These are phyloP conservation scores for Fraxinus sp. DNA, from an alignment of 305 asterid genomes.

Conservation along the genomic window DNA sequence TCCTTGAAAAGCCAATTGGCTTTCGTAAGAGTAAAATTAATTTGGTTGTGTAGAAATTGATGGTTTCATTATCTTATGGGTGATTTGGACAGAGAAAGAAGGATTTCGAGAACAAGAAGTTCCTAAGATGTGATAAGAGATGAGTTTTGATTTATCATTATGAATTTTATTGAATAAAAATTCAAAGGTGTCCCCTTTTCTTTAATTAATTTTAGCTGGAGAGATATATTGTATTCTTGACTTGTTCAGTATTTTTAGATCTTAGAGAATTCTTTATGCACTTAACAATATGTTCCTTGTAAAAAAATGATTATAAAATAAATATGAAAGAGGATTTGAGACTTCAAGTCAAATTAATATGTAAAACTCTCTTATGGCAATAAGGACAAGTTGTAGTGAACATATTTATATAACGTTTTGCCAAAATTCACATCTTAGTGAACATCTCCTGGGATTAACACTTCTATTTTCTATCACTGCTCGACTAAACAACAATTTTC, in stretches of 20 bases:
- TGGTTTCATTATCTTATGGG: not conserved
- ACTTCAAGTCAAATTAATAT: not conserved
- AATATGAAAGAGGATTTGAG: not conserved
- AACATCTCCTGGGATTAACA: not conserved
- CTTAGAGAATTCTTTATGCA: not conserved
- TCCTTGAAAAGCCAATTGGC: not conserved
- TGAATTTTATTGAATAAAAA: not conserved
- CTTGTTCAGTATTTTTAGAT: not conserved
- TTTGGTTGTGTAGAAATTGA: not conserved
- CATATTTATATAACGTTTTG: not conserved
- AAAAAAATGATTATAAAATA: not conserved
- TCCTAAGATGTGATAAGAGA: not conserved
- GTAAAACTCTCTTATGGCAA: not conserved
- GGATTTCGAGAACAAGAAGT: not conserved
- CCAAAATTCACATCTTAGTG: not conserved
- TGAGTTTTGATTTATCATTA: not conserved
- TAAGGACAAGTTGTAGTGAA: not conserved
- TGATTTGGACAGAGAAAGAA: not conserved
- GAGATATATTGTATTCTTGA: not conserved
- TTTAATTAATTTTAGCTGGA: not conserved
- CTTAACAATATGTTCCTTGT: not conserved
- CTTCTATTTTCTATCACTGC: not conserved
- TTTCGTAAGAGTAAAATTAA: not conserved
- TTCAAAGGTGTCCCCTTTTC: not conserved
- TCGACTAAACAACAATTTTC: not conserved